Evolutionary conservation across 108 stramenopile species (phyloP), one percentile per base, ranked within the genome.

Genomic region (Fistulifera solaris): DNA sequence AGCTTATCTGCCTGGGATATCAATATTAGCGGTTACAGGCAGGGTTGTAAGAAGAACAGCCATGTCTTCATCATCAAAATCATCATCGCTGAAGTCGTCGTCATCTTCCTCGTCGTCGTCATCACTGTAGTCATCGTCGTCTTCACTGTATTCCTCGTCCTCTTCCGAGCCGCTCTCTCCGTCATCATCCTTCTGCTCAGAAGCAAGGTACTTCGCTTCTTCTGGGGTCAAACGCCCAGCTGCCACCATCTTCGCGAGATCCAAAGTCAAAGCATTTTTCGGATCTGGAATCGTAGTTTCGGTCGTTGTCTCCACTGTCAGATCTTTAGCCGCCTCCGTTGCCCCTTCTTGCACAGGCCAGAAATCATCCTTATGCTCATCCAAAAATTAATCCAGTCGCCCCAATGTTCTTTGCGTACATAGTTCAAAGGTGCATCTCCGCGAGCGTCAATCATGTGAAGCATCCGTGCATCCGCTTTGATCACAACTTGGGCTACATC

Each of bases 391-490:
- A 23, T 64, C 84, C 84, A 85, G 15, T 70, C 51, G 8, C n/a
- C 44, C 80, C 80, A 86, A 52, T 82, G 65, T 49, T 75, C 76
- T 40, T 41, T 49, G 39, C 62, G 71, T 16, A 78, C 72, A 54
- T 87, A 87, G 31, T 61, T 50, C 39, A 87, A 62, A 19, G 85
- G 81, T 12, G 62, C 61, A 21, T 67, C 47, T 4, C 85, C 85
- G 2, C 81, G 62, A 57, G 54, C 63, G 70, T 87, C 85, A 0
- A 45, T 25, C 45, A 73, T 53, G 22, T 75, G 70, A 14, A 87
- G 49, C 22, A 87, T 55, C 10, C 67, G 13, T 12, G 31, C 4
- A 63, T 87, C 80, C 48, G 24, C 38, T 25, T 64, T 52, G n/a
- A 73, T 16, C 19, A 78, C 59, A 13, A 70, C 24, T 18, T 87